A percentile compares a stretch with the other conserved stretches of the same genome.
These are phyloP conservation scores for Saturnispora mendoncae DNA, from an alignment of 805 yeast genomes.

Conservation along the genomic window DNA sequence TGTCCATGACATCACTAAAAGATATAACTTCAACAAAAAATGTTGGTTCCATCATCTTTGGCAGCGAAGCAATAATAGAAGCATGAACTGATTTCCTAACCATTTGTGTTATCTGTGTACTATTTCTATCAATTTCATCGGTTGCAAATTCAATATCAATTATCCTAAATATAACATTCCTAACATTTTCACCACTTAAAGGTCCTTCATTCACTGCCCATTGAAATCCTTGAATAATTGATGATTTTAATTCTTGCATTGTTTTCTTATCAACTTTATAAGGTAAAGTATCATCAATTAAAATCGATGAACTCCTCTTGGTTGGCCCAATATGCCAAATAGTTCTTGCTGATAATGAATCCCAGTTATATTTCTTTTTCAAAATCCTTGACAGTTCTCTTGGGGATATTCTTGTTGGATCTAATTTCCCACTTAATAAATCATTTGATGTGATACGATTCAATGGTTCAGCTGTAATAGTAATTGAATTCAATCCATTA, in stretches of 20 bases:
- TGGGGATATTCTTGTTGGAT: slow-evolving; percentile 25
- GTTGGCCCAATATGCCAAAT: slow-evolving; percentile 70
- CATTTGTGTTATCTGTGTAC: slow-evolving; percentile 74
- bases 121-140: slow-evolving; percentile 40
- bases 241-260: slow-evolving; percentile 39
- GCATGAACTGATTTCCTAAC: slow-evolving; percentile 77
- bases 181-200: slow-evolving; percentile 74
- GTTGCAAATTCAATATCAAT: slow-evolving; percentile 49
- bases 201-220: slow-evolving; percentile 89
- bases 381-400: slow-evolving; percentile 46
- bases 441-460: slow-evolving; percentile 46
- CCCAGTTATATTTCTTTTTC: slow-evolving; percentile 63
- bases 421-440: slow-evolving; percentile 39
- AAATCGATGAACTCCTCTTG: slow-evolving; percentile 41
- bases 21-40: slow-evolving; percentile 55
- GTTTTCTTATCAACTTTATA: slow-evolving; percentile 56
- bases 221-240: slow-evolving; percentile 67
- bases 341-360: slow-evolving; percentile 71
- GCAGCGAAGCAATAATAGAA: slow-evolving; percentile 68
- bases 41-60: slow-evolving; percentile 75
- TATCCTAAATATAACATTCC: slow-evolving; percentile 62
- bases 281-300: slow-evolving; percentile 63
- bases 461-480: slow-evolving; percentile 72
- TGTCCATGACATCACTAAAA: slow-evolving; percentile 28
- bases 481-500: slow-evolving; percentile 46